phyloP scores from a whole-genome alignment of 345 rosid species.

The Salix exigua region DNA sequence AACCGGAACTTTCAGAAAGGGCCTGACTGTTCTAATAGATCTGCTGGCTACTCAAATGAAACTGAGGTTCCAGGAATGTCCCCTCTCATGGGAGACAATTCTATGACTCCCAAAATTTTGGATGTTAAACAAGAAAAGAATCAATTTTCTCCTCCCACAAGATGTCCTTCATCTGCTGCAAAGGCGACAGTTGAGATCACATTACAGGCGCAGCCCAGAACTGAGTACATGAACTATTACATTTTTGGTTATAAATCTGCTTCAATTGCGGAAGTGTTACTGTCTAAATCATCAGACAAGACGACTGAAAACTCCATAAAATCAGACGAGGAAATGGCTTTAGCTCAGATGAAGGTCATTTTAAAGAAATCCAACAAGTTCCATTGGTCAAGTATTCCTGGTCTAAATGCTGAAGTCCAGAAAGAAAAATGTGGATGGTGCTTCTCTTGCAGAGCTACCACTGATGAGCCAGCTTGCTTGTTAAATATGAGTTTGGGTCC shows the following conservation, averaged over 20 bases:
- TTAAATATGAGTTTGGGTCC: slow-evolving; percentile 53
- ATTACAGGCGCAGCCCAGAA: slow-evolving; percentile 29
- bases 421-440: slow-evolving; percentile 99
- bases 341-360: slow-evolving; percentile 68
- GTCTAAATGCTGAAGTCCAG: slow-evolving; percentile 34
- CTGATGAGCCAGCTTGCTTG: slow-evolving; percentile 63
- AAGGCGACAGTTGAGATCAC: slow-evolving; percentile 29
- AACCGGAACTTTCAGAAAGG: slow-evolving; percentile 37
- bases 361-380: slow-evolving; percentile 58
- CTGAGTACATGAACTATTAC: slow-evolving; percentile 62
- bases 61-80: slow-evolving; percentile 22
- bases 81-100: slow-evolving; percentile 20
- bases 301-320: slow-evolving; percentile 30
- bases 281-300: slow-evolving; percentile 48
- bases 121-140: slow-evolving; percentile 35
- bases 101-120: slow-evolving; percentile 31
- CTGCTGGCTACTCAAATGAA: slow-evolving; percentile 27
- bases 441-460: slow-evolving; percentile 56
- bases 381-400: slow-evolving; percentile 51
- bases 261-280: slow-evolving; percentile 58
- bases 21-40: slow-evolving; percentile 12
- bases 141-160: slow-evolving; percentile 25
- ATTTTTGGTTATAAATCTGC: slow-evolving; percentile 70
- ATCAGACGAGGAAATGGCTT: slow-evolving; percentile 67
- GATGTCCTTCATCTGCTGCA: slow-evolving; percentile 22